Evolutionary conservation across 1,284 basidiomycete species (phyloP).

Genomic region (Irpex sp.): DNA sequence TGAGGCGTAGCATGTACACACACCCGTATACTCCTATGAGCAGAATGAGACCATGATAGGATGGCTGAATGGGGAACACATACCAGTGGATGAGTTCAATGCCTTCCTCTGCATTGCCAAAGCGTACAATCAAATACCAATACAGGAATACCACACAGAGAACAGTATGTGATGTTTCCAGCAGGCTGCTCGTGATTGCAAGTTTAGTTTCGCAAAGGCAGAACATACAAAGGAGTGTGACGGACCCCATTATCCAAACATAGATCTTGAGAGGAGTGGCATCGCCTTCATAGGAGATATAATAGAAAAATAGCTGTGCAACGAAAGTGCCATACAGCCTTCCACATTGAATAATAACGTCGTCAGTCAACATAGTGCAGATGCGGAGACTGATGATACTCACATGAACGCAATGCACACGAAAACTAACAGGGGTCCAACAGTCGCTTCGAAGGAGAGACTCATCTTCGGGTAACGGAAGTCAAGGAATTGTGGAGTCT

Average conservation of each 20-base stretch:
- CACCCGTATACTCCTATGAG: background rate
- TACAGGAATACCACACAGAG: background rate
- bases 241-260: background rate
- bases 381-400: background rate
- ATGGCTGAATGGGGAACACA: background rate
- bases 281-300: background rate
- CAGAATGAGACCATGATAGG: background rate
- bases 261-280: background rate
- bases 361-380: background rate
- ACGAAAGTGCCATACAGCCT: background rate
- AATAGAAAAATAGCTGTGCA: background rate
- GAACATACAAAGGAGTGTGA: background rate
- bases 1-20: background rate
- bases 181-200: background rate
- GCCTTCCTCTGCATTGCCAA: background rate
- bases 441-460: background rate
- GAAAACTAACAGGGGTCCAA: background rate
- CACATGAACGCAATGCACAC: constrained; percentile 1
- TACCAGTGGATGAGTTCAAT: background rate
- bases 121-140: background rate
- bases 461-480: background rate
- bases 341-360: background rate
- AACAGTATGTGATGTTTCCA: constrained; percentile 1
- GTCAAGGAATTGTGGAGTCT: background rate
- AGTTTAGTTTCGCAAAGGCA: background rate